Base-by-base conservation (phyloP, 306 rosid genomes). In the Sicyos edulis region DNA sequence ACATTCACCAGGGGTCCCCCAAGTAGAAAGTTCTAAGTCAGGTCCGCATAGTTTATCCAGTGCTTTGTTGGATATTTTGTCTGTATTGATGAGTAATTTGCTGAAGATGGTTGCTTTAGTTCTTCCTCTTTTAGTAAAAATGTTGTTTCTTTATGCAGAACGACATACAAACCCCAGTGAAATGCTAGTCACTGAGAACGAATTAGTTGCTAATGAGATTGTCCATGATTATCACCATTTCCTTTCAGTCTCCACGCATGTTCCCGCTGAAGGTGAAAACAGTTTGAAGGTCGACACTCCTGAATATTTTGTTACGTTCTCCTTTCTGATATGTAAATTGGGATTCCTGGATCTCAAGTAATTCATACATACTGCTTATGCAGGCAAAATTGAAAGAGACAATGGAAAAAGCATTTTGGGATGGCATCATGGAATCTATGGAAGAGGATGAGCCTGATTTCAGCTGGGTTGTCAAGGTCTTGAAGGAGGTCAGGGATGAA, bases 351-450 rank as follows among this genome's bases (percentile, higher is more conserved):
- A 40, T 1, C 34, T 44, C 55, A 67, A 21, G 56, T 21, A 67
- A 9, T 67, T 47, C 20, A 5, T 10, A 6, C 50, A 2, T 7
- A 21, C 51, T 20, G 19, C 32, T 22, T 22, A 47, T 82, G 72
- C 76, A 93, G 99, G 88, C 78, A 49, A 89, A 86, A 78, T 76
- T 91, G 75, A 87, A 80, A 74, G 80, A 79, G 69, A 80, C 88
- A 42, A 87, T 93, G 91, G 91, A 93, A 85, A 91, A 82, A 77
- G 99, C 99, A 68, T 93, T 90, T 65, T 91, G 97, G 99, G 97
- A 93, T 76, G 83, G 86, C 71, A 75, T 91, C 74, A 80, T 86
- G 83, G 99, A 90, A 80, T 88, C 96, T 59, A 74, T 93, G 74
- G 68, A 87, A 80, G 80, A 76, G 68, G 91, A 87, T 16, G 82